Base-by-base conservation (phyloP, 2,329 filamentous ascomycete species). In the Didymella arachidicola region DNA sequence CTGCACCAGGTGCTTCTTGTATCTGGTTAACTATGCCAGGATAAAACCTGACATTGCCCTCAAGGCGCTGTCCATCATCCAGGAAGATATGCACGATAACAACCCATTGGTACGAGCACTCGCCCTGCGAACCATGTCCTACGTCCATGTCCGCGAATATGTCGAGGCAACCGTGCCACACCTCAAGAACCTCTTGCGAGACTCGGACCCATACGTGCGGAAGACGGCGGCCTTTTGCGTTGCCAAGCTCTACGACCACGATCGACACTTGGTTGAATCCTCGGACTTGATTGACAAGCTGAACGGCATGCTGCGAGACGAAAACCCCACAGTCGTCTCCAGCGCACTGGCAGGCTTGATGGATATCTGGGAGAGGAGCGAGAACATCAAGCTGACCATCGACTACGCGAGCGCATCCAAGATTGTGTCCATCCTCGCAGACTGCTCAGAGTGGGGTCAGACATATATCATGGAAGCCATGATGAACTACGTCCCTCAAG, bases 391-490 rank as follows among this genome's bases (percentile, higher is more conserved):
- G 76, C 87, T 99, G 63, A 98, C 95, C 3, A 97, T 99, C 69
- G 95, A 99, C 79, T 98, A 99, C 75, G 87, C 88, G 62, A 99
- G 96, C 79, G 95, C 95, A 26, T 98, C 94, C 50, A 99, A 99
- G 80, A 95, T 99, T 83, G 93, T 98, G 34, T 93, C 95, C 42
- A 98, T 99, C 61, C 79, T 99, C 25, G 89, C 95, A 1, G 95
- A 99, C 76, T 98, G 95, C 80, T 98, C 95, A 18, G 95, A 99
- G 84, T 99, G 95, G 95, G 94, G 95, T 41, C 95, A 99, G 81
- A 97, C 94, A 22, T 99, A 99, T 77, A 98, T 99, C 55, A 85
- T 99, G 8, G 95, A 99, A 79, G 93, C 95, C 19, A 84, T 99
- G 70, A 98, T 98, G 91, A 95, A 94, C 22, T 99, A 98, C 74